Conservation (phyloP, 129 eudicot species). For the Flaveria sonorensis region DNA sequence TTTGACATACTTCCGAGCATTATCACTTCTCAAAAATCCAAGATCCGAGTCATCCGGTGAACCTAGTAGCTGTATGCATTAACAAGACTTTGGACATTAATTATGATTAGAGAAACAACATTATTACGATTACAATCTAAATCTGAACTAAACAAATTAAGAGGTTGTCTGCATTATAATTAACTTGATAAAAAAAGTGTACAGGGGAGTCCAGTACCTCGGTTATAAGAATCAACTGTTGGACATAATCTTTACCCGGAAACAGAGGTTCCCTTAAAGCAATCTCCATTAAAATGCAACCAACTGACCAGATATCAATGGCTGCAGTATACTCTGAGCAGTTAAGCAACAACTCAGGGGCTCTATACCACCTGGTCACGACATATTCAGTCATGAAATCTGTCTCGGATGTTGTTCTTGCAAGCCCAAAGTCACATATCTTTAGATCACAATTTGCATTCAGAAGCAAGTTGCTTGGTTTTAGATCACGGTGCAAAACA, state of each 20-base stretch:
- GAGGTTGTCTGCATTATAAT: background rate
- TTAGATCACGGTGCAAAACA: conserved; percentile 8
- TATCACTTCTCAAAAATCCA: conserved; percentile 77
- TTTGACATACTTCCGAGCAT: conserved; percentile 75
- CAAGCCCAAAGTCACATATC: conserved; percentile 10
- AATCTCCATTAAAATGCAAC: conserved; percentile 16
- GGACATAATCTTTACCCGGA: conserved; percentile 14
- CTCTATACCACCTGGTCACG: conserved; percentile 14
- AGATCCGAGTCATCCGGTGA: conserved; percentile 85
- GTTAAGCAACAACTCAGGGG: conserved; percentile 13
- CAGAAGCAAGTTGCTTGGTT: conserved; percentile 18
- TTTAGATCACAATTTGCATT: conserved; percentile 9
- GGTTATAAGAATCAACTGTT: conserved; percentile 13
- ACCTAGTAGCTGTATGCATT: conserved; percentile 61
- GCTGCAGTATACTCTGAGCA: conserved; percentile 18
- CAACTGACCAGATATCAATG: conserved; percentile 15
- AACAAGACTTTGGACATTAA: conserved; percentile 1
- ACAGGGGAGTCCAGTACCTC: background rate
- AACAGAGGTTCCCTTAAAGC: conserved; percentile 13
- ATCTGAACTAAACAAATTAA: background rate
- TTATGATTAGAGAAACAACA: background rate
- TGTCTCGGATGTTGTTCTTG: conserved; percentile 14
- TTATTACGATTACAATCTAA: background rate
- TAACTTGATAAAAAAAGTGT: background rate
- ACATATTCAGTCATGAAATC: conserved; percentile 18